Base-by-base conservation (phyloP, 768 basidiomycete species). In the Boletellus sp. region DNA sequence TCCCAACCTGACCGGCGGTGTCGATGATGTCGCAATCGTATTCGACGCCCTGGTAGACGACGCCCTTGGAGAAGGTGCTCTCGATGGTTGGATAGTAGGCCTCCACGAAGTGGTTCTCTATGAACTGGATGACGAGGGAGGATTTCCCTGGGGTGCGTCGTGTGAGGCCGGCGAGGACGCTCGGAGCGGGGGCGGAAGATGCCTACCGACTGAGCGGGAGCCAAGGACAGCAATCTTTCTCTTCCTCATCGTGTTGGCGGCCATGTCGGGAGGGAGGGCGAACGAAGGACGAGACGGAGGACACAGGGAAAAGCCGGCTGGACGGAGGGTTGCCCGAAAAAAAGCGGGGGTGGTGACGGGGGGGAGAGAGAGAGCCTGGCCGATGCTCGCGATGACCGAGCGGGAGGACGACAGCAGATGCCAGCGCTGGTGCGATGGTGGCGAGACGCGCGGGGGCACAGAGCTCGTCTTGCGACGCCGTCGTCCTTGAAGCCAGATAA, bases 1-100 rank as follows among this genome's bases (percentile, higher is more conserved):
- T 35, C 66, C 81, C 56, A 49, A 91, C 94, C 83, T 97, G 95
- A 24, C 95, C 95, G 44, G 95, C 95, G 55, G 93, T 95, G 69
- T 98, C 95, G 60, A 97, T 91, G 73, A 98, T 94, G 71, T 95
- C 93, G 72, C 94, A 94, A 53, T 93, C 87, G 63, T 94, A 98
- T 62, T 94, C 91, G 28, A 85, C 78, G 43, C 94, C 94, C 48
- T 90, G 90, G 74, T 89, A 87, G 50, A 78, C 80, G 62, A 98
- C 83, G 52, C 78, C 84, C 77, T 95, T 96, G 45, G 83, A 77
- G 68, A 85, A 88, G 12, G 87, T 91, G 58, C 78, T 83, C 70
- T 97, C 94, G 64, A 95, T 95, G 44, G 94, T 97, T 34, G 95
- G 95, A 72, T 92, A 94, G 75, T 97, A 97, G 8, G 85, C 78